These are phyloP conservation scores for Ustulina deusta DNA, from an alignment of 2,329 filamentous ascomycete genomes.

Conservation along the genomic window DNA sequence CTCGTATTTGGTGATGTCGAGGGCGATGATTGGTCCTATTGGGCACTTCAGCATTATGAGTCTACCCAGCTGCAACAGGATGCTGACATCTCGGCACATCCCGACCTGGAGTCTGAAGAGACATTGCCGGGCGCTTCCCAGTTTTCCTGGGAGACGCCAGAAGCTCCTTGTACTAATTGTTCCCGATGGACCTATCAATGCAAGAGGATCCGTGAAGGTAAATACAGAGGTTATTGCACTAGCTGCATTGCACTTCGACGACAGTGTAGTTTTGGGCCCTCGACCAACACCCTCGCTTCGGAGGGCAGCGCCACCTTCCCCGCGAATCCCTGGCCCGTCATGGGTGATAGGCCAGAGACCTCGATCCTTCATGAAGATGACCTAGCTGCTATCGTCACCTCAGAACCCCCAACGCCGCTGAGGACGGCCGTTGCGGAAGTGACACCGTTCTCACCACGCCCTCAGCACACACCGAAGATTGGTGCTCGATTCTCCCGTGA, in stretches of 20 bases:
- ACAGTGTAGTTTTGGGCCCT: constrained; percentile 67
- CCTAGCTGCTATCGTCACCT: constrained; percentile 42
- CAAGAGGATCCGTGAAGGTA: constrained; percentile 71
- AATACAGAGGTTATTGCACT: constrained; percentile 70
- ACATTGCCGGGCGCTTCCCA: constrained; percentile 46
- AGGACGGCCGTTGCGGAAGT: constrained; percentile 41
- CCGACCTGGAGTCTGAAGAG: constrained; percentile 47
- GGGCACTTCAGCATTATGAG: constrained; percentile 69
- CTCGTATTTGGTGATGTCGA: constrained; percentile 67
- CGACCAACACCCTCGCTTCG: constrained; percentile 51
- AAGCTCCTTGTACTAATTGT: constrained; percentile 66
- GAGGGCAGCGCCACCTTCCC: constrained; percentile 56
- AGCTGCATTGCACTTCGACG: constrained; percentile 70
- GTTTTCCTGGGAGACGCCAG: constrained; percentile 59
- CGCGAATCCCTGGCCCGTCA: constrained; percentile 59
- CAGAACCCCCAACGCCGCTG: constrained; percentile 38
- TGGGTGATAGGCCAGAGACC: constrained; percentile 58
- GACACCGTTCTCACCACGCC: constrained; percentile 47
- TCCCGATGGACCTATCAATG: constrained; percentile 66
- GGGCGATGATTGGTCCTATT: constrained; percentile 71
- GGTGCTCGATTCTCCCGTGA: constrained; percentile 83
- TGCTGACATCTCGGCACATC: constrained; percentile 47
- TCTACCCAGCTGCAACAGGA: constrained; percentile 56
- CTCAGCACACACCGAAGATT: constrained; percentile 65
- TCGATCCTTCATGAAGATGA: constrained; percentile 56